These are phyloP conservation scores for Lenzites betulinus DNA, from an alignment of 768 basidiomycete species.

Conservation along the genomic window DNA sequence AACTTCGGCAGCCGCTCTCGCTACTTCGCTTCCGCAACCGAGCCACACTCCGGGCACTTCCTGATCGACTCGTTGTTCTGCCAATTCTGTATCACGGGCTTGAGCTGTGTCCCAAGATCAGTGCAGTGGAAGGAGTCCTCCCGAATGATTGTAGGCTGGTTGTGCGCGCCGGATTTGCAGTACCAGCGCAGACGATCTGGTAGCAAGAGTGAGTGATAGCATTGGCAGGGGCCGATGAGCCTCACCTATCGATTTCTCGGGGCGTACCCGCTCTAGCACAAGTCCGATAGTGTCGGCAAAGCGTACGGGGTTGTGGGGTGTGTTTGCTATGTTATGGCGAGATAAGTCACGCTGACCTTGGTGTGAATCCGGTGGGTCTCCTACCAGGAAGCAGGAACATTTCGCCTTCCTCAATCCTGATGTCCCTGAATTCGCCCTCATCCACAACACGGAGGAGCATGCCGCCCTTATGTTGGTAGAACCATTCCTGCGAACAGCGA, in stretches of 20 bases:
- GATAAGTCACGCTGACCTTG: no score
- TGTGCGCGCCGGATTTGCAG: conserved; percentile 66
- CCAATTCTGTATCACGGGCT: conserved; percentile 89
- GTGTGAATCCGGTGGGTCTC: conserved; percentile 13
- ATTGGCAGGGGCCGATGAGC: background rate
- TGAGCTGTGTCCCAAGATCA: conserved; percentile 91
- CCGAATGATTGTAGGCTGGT: conserved; percentile 70
- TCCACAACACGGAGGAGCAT: conserved; percentile 91
- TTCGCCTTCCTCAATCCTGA: conserved; percentile 89
- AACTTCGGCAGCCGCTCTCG: no score
- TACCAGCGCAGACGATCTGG: conserved; percentile 93
- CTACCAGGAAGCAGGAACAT: conserved; percentile 95
- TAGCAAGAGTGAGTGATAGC: background rate
- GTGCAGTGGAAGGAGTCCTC: conserved; percentile 87
- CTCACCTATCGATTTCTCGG: conserved; percentile 72
- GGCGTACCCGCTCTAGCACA: conserved; percentile 86
- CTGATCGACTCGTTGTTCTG: conserved; percentile 64
- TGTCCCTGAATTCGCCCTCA: conserved; percentile 77
- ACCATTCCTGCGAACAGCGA: conserved; percentile 75
- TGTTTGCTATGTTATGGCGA: conserved; percentile 63
- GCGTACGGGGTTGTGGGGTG: conserved; percentile 93
- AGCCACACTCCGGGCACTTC: conserved; percentile 72
- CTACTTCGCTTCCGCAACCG: conserved; percentile 58
- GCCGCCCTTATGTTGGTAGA: conserved; percentile 93
- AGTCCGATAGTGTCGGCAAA: conserved; percentile 90